Base-by-base conservation (phyloP, 352 stramenopile genomes). In the Globisporangium parvum region DNA sequence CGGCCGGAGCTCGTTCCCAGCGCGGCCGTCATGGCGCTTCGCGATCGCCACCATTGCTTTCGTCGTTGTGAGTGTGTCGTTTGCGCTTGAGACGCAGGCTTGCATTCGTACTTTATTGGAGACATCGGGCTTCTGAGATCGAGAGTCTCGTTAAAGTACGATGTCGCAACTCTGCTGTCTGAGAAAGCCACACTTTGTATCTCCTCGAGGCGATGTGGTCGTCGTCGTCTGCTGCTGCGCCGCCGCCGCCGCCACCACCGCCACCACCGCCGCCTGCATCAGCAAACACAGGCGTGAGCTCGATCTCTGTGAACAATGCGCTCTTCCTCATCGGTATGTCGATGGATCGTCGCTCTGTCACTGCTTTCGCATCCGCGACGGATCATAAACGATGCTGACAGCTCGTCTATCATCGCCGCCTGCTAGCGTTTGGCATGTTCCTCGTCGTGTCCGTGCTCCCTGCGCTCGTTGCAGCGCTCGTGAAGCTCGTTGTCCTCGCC, bases 1-100 rank as follows among this genome's bases (percentile, higher is more conserved):
- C 31, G 75, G 75, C 31, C 83, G 76, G 59, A 93, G 65, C 57
- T 93, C 83, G 67, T 93, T 91, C 57, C 77, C 68, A 24, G 64
- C 63, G 53, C 83, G 80, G 58, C 83, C 83, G 50, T 93, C 80
- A 21, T 77, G 71, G 37, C 78, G 78, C 59, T 74, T 68, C 60
- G 60, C 66, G 21, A 51, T 48, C 18, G 66, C 57, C 63, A 74
- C 66, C 71, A 84, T 80, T 47, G 42, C 47, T 47, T 54, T 54
- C 42, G 39, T 44, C 20, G 39, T 44, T 44, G 15, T 44, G 14
- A n/a, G n/a, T 18, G 14, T 18, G 39, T 50, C 24, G 23, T 26
- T 55, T 47, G n/a, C 39, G 46, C 12, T 44, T 50, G 40, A 17
- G 15, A n/a, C n/a, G n/a, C n/a, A n/a, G n/a, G 37, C 15, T 18